phyloP scores from a whole-genome alignment of 768 basidiomycete genomes.

The Vararia minispora region DNA sequence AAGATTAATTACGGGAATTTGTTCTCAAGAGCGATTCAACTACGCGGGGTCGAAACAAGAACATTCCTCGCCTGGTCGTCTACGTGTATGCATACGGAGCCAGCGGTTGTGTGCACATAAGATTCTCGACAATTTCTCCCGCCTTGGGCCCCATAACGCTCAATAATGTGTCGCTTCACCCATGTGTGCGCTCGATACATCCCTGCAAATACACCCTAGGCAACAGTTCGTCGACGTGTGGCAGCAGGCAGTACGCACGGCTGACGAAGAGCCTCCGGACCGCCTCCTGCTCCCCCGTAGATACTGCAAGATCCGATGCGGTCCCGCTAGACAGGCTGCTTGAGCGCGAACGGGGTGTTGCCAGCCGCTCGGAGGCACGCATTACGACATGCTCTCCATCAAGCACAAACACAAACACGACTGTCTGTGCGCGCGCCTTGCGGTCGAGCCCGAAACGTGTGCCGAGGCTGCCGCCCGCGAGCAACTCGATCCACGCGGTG shows the following conservation, averaged over 20 bases:
- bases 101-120: no score
- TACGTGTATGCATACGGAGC: no score
- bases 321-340: neutral
- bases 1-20: no score
- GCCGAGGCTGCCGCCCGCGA: slow-evolving; percentile 28
- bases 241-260: slow-evolving; percentile 13
- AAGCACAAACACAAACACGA: slow-evolving; percentile 9
- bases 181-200: slow-evolving; percentile 26
- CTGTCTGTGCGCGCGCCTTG: no score
- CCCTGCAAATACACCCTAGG: slow-evolving; percentile 27
- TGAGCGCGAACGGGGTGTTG: neutral
- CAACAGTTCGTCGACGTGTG: slow-evolving; percentile 5
- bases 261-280: slow-evolving; percentile 10
- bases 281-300: slow-evolving; percentile 2
- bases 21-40: no score
- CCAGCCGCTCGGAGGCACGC: neutral
- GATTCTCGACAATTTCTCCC: slow-evolving; percentile 33
- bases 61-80: no score
- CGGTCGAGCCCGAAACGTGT: slow-evolving; percentile 25
- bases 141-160: slow-evolving; percentile 33
- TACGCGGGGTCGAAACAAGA: no score
- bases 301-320: no score
- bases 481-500: slow-evolving; percentile 31
- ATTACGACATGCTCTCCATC: no score
- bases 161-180: slow-evolving; percentile 33